Evolutionary conservation across 2,329 filamentous ascomycete species (phyloP), one percentile per base, ranked within the genome.

Genomic region (Pseudogymnoascus sp.): DNA sequence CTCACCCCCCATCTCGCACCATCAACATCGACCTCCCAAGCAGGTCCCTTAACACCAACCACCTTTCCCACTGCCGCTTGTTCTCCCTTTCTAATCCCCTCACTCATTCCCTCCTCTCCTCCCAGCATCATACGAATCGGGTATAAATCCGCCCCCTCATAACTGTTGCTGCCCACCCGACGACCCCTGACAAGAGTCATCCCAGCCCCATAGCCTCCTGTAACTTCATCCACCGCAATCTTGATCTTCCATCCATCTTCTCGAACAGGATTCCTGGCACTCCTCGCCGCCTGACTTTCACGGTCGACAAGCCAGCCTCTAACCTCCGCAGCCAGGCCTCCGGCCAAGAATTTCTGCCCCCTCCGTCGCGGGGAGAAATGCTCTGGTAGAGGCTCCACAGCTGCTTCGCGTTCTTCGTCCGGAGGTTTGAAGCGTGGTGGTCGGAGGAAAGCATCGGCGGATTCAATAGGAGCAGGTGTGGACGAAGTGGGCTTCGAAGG

Each of bases 301-400:
- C 74, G 64, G 61, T 81, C 80, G 14, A 83, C 71, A 11, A 85
- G 72, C 81, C 81, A 84, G 14, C 75, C 72, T 59, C 80, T 76
- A 31, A 83, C 69, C 58, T 76, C 78, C 0, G 76, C 74, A 2
- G 82, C 82, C 61, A 82, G 71, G 1, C 81, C 82, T 3, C 76
- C 75, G 1, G 77, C 71, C 0, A 81, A 52, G 65, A 80, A 83
- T 66, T 79, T 79, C 65, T 80, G 75, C 0, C 76, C 77, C 63
- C 77, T 77, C 25, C 80, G 75, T 55, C 79, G 78, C 1, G 82
- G 82, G 0, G 81, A 83, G 70, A 84, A 84, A 40, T 78, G 75
- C 41, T 82, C 79, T 0, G 81, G 81, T 0, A 81, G 71, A 0
- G 80, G 79, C 58, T 73, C 49, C 49, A 55, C 49, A 33, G 49